Percentiles rank a stretch among this genome's conserved stretches.
Evolutionary conservation across 768 basidiomycete genomes (phyloP).

Genomic region (Amanita muscaria): DNA sequence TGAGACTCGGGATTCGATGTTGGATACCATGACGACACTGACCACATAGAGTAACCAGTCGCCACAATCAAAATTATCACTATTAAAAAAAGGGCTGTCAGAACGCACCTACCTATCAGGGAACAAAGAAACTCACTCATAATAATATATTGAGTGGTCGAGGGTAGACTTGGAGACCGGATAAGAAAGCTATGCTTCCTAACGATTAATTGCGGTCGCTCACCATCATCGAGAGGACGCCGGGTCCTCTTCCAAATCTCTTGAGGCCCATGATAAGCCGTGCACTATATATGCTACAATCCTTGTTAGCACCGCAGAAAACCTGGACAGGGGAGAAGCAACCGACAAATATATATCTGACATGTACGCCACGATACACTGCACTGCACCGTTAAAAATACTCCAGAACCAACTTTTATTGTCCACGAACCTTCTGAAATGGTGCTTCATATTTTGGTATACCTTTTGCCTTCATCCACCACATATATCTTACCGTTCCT

Average conservation of each 20-base stretch:
- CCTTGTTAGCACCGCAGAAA: slow-evolving; percentile 9
- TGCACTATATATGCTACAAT: slow-evolving; percentile 46
- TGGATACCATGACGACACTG: slow-evolving; percentile 18
- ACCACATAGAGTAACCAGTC: slow-evolving; percentile 79
- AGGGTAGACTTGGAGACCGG: slow-evolving; percentile 45
- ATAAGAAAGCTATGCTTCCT: background rate
- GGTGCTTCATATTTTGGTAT: slow-evolving; percentile 57
- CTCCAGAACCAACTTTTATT: background rate
- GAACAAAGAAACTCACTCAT: slow-evolving; percentile 38
- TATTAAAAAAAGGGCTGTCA: slow-evolving; percentile 19
- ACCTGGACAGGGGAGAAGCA: background rate
- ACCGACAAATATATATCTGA: slow-evolving; percentile 75
- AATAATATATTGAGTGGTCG: slow-evolving; percentile 77
- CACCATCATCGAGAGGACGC: slow-evolving; percentile 53
- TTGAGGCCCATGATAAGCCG: slow-evolving; percentile 46
- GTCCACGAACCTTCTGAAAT: slow-evolving; percentile 60
- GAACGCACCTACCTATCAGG: background rate
- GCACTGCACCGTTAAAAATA: background rate
- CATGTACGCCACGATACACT: slow-evolving; percentile 71
- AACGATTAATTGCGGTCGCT: slow-evolving; percentile 19
- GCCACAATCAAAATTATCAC: slow-evolving; percentile 67
- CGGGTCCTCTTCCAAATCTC: slow-evolving; percentile 38
- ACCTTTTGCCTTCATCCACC: slow-evolving; percentile 74
- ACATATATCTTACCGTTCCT: slow-evolving; percentile 48
- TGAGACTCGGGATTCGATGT: background rate